Percentiles rank a stretch among this genome's conserved stretches.
Evolutionary conservation across 2,329 filamentous ascomycete genomes (phyloP).

Genomic region (Rhynchosporium secalis): DNA sequence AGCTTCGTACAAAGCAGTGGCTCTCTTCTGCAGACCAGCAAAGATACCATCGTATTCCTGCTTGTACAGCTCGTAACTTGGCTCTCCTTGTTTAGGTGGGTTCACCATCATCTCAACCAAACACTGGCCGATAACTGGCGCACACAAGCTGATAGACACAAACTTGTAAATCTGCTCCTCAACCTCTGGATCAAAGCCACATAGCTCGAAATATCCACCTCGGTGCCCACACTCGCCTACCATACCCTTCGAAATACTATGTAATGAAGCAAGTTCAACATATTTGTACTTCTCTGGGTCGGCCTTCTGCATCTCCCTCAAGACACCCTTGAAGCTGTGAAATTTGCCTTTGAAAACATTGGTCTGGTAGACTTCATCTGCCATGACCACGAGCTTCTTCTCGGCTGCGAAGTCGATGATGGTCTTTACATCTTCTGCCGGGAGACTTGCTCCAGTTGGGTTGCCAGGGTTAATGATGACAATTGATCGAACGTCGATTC

Average conservation of each 20-base stretch:
- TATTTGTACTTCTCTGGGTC: constrained; percentile 74
- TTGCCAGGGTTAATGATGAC: constrained; percentile 99
- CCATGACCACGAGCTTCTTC: constrained; percentile 84
- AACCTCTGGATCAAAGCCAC: constrained; percentile 83
- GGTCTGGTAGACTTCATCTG: constrained; percentile 98
- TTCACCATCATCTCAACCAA: constrained; percentile 98
- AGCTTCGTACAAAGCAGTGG: constrained; percentile 81
- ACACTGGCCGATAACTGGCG: constrained; percentile 93
- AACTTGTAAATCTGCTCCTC: constrained; percentile 98
- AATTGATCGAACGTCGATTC: constrained; percentile 86
- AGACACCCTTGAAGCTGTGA: constrained; percentile 88
- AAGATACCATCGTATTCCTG: constrained; percentile 84
- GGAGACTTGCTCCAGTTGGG: constrained; percentile 86
- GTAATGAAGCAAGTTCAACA: constrained; percentile 87
- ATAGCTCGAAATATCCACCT: constrained; percentile 95
- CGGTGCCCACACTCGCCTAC: constrained; percentile 97
- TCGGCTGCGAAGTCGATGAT: constrained; percentile 86
- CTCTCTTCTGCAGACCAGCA: constrained; percentile 74
- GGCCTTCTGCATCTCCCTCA: constrained; percentile 78
- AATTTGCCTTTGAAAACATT: constrained; percentile 96
- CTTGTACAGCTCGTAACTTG: constrained; percentile 80
- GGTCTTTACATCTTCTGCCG: constrained; percentile 73
- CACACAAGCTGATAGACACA: constrained; percentile 93
- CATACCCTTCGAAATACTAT: constrained; percentile 97
- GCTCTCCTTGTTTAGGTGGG: constrained; percentile 80